phyloP scores from a whole-genome alignment of 2,329 filamentous ascomycete species.

The Exophiala aquamarina region DNA sequence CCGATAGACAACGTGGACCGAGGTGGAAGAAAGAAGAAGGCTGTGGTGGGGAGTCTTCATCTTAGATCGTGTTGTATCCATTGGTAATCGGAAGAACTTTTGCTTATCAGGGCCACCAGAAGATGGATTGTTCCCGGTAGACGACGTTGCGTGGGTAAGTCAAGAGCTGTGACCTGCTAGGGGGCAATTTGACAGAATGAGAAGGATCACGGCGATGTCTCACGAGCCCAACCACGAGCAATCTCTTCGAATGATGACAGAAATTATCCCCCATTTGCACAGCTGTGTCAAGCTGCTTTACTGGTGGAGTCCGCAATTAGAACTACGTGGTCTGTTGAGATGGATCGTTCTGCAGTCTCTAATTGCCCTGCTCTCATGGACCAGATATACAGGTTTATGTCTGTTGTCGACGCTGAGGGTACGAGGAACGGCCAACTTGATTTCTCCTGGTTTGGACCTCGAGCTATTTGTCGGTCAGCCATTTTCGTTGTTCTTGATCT shows the following conservation, averaged over 20 bases:
- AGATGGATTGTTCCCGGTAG: neutral
- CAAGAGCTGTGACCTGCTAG: neutral
- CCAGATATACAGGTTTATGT: neutral
- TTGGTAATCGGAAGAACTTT: neutral
- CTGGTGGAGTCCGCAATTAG: neutral
- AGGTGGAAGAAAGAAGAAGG: slow-evolving; percentile 29
- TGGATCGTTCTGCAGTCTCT: neutral
- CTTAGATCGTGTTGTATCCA: slow-evolving; percentile 26
- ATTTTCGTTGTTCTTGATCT: neutral
- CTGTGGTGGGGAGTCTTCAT: slow-evolving; percentile 32
- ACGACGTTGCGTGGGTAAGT: neutral
- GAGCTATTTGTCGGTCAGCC: neutral
- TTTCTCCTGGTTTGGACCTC: neutral
- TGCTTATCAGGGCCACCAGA: neutral
- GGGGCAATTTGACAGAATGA: neutral
- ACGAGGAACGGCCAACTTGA: neutral
- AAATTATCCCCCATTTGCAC: neutral
- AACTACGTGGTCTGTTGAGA: neutral
- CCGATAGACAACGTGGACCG: slow-evolving; percentile 31
- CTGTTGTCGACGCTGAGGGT: neutral
- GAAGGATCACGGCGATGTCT: neutral
- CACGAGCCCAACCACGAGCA: neutral
- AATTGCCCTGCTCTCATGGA: neutral
- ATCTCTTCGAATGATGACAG: neutral
- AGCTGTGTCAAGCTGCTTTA: neutral